Evolutionary conservation across 1,284 basidiomycete species (phyloP), one percentile per base, ranked within the genome.

Genomic region (Heterobasidion irregulare): DNA sequence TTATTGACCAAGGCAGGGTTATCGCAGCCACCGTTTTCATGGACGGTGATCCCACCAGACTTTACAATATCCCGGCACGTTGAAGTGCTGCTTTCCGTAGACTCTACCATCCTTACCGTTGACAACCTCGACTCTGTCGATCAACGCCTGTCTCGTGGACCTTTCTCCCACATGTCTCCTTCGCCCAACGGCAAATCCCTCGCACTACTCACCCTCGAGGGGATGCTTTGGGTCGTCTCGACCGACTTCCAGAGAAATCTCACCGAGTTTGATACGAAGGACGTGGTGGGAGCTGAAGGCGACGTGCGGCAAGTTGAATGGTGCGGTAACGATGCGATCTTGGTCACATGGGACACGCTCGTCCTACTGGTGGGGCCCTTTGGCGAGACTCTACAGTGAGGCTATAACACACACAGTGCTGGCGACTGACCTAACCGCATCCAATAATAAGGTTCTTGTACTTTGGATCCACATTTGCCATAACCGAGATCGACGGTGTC

Each of bases 281-380:
- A 70, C 26, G 75, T 80, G 0, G 62, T 63, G 9, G 78, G 75
- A 8, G 79, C 75, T 0, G 75, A 81, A 16, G 85, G 82, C 2
- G 66, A 74, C 8, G 76, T 88, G 6, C 70, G 78, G 34, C 84
- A 87, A 62, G 84, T 95, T 0, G 89, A 90, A 65, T 99, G 97
- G 97, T 98, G 95, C 65, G 95, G 95, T 6, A 94, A 94, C 66
- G 94, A 99, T 69, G 93, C 94, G 0, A 89, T 99, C 32, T 79
- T 94, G 2, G 78, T 98, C 15, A 87, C 85, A 2, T 98, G 92
- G 89, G 81, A 83, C 43, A 76, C 80, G n/a, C 73, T 86, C 48
- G 88, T 88, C 0, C 73, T 95, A 13, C 78, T 99, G 50, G 89
- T 98, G 8, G 95, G 96, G 2, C 96, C 96, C 4, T 92, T 86